Evolutionary conservation across 768 basidiomycete genomes (phyloP), one percentile per base, ranked within the genome.

Genomic region (Russula griseocarnosa): DNA sequence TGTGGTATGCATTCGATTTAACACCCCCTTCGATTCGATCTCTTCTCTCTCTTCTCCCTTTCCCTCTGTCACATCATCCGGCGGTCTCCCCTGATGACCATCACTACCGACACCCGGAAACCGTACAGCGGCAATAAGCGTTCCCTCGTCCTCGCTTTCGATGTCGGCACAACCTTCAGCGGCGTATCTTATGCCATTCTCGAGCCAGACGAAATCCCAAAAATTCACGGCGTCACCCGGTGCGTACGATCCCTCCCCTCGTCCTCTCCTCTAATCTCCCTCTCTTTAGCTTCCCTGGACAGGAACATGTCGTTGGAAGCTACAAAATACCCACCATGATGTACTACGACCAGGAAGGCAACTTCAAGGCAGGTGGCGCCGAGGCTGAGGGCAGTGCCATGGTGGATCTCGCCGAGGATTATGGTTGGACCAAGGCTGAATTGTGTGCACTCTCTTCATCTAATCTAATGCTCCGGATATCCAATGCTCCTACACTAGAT

Each of bases 231-330:
- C 42, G 87, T 92, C 59, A 91, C 90, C 62, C 79, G 89, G 89
- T 89, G 66, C 30, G 79, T 67, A 16, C n/a, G 4, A 3, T 44
- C 22, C 5, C 10, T 11, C 32, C 40, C 24, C 26, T 50, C 1
- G 22, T 26, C 6, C n/a, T 3, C 24, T 26, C 65, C 26, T 63
- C 22, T 46, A 26, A 60, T 58, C 30, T 3, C 44, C 32, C 10
- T 60, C 65, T 59, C 66, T 66, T 28, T 66, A 90, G 89, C 62
- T 92, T 90, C 62, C 89, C 89, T 10, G 90, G 89, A 20, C 90
- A 91, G 74, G 90, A 92, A 74, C 88, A 92, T 79, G 87, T 90
- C 54, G 88, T 86, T 16, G 89, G 89, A 44, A 92, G 90, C 72
- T 86, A 87, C 62, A 92, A 92, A 76, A 91, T 92, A 70, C 89